A percentile compares a stretch with the other conserved stretches of the same genome.
phyloP scores from a whole-genome alignment of 306 rosid genomes.

The Herpetospermum pedunculosum region DNA sequence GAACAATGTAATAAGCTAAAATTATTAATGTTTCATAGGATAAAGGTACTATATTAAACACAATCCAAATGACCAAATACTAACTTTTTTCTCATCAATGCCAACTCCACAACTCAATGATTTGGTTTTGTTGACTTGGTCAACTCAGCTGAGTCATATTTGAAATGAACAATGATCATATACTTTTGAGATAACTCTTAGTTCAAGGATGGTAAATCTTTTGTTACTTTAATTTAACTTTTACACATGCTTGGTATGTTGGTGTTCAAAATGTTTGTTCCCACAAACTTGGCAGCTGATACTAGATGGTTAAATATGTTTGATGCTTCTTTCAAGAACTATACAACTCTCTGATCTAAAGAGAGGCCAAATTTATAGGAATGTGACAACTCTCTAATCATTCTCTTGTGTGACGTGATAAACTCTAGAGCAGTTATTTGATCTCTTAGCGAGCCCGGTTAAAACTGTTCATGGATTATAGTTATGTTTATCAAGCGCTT shows the following conservation, averaged over 20 bases:
- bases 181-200: too few species aligned
- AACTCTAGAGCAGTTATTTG: neutral
- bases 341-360: too few species aligned
- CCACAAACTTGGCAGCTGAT: too few species aligned
- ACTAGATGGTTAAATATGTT: too few species aligned
- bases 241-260: too few species aligned
- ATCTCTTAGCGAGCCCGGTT: neutral
- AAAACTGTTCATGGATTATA: neutral
- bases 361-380: neutral
- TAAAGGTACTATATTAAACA: neutral
- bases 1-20: neutral
- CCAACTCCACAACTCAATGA: neutral
- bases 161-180: neutral
- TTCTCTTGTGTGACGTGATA: neutral
- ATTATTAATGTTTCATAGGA: neutral
- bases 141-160: neutral
- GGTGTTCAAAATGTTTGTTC: too few species aligned
- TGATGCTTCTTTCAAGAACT: too few species aligned
- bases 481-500: neutral
- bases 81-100: neutral
- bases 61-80: neutral
- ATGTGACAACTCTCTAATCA: neutral
- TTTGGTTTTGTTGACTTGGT: neutral
- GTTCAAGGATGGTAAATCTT: too few species aligned
- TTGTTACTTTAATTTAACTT: too few species aligned